Evolutionary conservation across 1,139 yeast species (phyloP).

Genomic region (Lodderomyces elongisporus): DNA sequence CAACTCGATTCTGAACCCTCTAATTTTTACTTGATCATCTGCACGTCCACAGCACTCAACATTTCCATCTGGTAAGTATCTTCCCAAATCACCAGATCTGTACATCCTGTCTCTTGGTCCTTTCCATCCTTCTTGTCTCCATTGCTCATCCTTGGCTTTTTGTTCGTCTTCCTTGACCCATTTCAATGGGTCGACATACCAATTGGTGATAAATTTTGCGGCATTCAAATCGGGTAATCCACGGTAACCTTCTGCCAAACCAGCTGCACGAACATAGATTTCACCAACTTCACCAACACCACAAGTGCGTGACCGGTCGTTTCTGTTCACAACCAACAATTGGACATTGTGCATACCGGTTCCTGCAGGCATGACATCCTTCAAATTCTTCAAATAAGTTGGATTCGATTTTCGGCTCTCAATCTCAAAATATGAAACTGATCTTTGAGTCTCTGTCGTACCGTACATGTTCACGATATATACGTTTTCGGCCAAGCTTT

Average conservation of each 20-base stretch:
- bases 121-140: slow-evolving; percentile 78
- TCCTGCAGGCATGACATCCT: slow-evolving; percentile 98
- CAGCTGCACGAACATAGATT: slow-evolving; percentile 96
- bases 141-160: slow-evolving; percentile 37
- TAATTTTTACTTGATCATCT: slow-evolving; percentile 96
- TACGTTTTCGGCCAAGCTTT: slow-evolving; percentile 85
- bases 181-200: slow-evolving; percentile 67
- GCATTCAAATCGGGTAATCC: slow-evolving; percentile 84
- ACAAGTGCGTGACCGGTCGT: slow-evolving; percentile 82
- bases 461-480: slow-evolving; percentile 97
- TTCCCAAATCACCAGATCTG: slow-evolving; percentile 96
- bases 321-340: slow-evolving; percentile 84
- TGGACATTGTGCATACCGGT: slow-evolving; percentile 96
- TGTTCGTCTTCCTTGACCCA: slow-evolving; percentile 54
- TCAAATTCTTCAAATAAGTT: slow-evolving; percentile 71
- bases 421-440: slow-evolving; percentile 91
- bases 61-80: slow-evolving; percentile 94
- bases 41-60: slow-evolving; percentile 99
- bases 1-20: slow-evolving; percentile 96
- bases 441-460: slow-evolving; percentile 97
- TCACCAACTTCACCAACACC: slow-evolving; percentile 99
- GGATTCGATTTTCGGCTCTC: slow-evolving; percentile 68
- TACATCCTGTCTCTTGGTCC: slow-evolving; percentile 95
- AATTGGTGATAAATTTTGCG: slow-evolving; percentile 81
- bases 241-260: slow-evolving; percentile 93